Evolutionary conservation across 768 basidiomycete species (phyloP).

Genomic region (Hericium erinaceus): DNA sequence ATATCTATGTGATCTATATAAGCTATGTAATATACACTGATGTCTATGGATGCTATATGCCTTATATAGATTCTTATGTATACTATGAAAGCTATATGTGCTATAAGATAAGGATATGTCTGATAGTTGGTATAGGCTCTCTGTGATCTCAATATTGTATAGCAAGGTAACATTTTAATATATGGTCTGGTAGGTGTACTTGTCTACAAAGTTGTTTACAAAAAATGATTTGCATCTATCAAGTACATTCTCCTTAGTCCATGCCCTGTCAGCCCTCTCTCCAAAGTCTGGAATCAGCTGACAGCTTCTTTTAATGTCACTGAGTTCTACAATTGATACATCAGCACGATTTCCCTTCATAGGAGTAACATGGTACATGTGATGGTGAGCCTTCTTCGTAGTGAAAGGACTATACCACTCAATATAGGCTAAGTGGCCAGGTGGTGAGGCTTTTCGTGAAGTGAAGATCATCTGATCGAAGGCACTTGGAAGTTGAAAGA

Average conservation of each 20-base stretch:
- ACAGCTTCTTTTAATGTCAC: not conserved
- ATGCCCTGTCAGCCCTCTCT: not conserved
- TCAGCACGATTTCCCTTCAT: not conserved
- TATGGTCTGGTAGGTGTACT: not conserved
- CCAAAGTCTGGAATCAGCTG: not conserved
- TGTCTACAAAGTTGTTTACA: not conserved
- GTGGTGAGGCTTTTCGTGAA: not conserved
- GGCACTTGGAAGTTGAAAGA: not conserved
- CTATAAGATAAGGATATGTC: too few relatives aligned
- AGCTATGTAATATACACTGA: too few relatives aligned
- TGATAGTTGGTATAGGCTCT: too few relatives aligned
- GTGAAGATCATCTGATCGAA: not conserved
- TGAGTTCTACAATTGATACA: not conserved
- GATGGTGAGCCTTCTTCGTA: not conserved
- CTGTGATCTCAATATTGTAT: not conserved
- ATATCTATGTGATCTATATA: too few relatives aligned
- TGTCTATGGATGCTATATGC: too few relatives aligned
- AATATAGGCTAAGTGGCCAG: not conserved
- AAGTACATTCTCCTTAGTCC: not conserved
- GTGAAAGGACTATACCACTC: too few relatives aligned
- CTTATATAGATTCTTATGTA: too few relatives aligned
- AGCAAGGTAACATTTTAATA: not conserved
- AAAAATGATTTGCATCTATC: too few relatives aligned
- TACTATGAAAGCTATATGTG: too few relatives aligned
- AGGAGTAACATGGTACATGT: not conserved